These are phyloP conservation scores for Teratosphaeriaceae sp. DNA, from an alignment of 2,329 filamentous ascomycete species.

Conservation along the genomic window DNA sequence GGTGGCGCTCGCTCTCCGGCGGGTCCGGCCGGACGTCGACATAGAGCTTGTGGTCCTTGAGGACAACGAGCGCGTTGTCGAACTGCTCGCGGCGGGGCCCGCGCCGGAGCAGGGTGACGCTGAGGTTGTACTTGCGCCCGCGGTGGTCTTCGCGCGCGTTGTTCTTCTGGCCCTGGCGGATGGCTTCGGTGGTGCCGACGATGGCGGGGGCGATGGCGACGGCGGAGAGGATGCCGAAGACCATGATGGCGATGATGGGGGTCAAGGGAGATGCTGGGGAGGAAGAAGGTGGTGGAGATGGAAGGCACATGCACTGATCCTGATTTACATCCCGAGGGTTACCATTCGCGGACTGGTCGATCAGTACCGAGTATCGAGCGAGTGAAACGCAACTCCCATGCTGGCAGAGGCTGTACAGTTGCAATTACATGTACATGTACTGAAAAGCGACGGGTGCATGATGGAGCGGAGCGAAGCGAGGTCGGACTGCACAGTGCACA, in stretches of 20 bases:
- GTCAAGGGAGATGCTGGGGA: too few relatives aligned
- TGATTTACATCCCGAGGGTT: too few relatives aligned
- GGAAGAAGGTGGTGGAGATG: too few relatives aligned
- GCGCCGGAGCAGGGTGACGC: conserved; percentile 21
- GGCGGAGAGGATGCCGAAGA: conserved; percentile 26
- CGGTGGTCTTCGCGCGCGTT: conserved; percentile 28
- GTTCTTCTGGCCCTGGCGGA: conserved; percentile 25
- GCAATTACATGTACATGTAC: too few relatives aligned
- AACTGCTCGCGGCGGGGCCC: conserved; percentile 22
- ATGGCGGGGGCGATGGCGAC: conserved; percentile 29
- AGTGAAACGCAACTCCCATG: too few relatives aligned
- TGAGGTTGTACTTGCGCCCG: conserved; percentile 25
- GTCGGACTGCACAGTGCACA: too few relatives aligned
- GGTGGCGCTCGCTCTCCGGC: conserved; percentile 11
- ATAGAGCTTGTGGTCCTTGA: conserved; percentile 38
- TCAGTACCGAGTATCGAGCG: too few relatives aligned
- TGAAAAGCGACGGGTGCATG: too few relatives aligned
- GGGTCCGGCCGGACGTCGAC: conserved; percentile 18
- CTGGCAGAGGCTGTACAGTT: too few relatives aligned
- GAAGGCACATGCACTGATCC: too few relatives aligned
- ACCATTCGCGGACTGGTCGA: too few relatives aligned
- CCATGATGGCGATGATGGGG: conserved; percentile 18
- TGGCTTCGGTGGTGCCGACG: conserved; percentile 30
- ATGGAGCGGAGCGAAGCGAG: too few relatives aligned
- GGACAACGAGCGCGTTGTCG: conserved; percentile 23